Evolutionary conservation across 2,329 filamentous ascomycete species (phyloP), one percentile per base, ranked within the genome.

Genomic region (Nemania abortiva): DNA sequence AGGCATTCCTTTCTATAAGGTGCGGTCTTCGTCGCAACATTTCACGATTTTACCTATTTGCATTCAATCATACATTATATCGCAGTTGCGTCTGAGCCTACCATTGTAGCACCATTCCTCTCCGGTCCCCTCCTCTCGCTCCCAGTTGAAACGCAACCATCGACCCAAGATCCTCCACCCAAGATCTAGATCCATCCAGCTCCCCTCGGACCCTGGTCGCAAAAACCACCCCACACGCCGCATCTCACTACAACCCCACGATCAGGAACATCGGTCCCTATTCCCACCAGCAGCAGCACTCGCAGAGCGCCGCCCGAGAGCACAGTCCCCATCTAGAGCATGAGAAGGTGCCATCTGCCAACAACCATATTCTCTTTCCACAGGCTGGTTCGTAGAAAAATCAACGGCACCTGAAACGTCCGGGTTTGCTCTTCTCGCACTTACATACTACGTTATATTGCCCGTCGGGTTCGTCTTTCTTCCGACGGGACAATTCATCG

Each of bases 191-290:
- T 15, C 39, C 22, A 66, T 65, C 60, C 45, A 63, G 53, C 59
- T 68, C 65, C 54, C 56, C 68, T 64, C 63, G 52, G 61, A 68
- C 64, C 71, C 69, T 63, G 69, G 56, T 68, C 70, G 54, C 70
- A n/a, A 47, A 65, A 55, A 63, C 69, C 42, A 69, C 70, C 69
- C 68, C 68, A 59, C 64, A 55, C 64, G 50, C 56, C 39, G 57
- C 57, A 57, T 52, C 45, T 69, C 50, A 34, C 49, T 59, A 53
- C 58, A 66, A 68, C 62, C 65, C 65, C 65, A 56, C 63, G 18
- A 52, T 52, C 64, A 70, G 56, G 13, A 47, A 45, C 59, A 63
- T 20, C 66, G 22, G 53, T 63, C 39, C 47, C 53, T 39, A 53
- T 60, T 55, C 34, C 31, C 42, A 52, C 7, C 50, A 34, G 31